These are phyloP conservation scores for Malassezia vespertilionis DNA, from an alignment of 1,284 basidiomycete species.

Conservation along the genomic window DNA sequence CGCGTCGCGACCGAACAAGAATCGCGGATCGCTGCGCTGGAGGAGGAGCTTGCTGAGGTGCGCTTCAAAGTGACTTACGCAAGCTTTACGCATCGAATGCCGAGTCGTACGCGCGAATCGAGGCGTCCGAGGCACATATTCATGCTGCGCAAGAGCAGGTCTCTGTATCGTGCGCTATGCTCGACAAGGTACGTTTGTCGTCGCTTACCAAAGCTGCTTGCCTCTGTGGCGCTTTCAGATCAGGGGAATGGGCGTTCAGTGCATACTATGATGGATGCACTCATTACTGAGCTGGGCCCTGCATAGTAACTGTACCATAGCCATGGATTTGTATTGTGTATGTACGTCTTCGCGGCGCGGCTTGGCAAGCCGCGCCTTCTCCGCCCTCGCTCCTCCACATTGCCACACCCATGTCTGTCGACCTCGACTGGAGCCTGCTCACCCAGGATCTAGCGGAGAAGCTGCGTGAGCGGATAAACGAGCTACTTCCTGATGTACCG, in stretches of 20 bases:
- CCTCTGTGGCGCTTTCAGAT: slow-evolving; percentile 2
- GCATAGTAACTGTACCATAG: slow-evolving; percentile 1
- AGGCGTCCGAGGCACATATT: slow-evolving; percentile 1
- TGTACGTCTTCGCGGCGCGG: background rate
- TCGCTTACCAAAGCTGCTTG: slow-evolving; percentile 3
- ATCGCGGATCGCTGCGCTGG: slow-evolving; percentile 21
- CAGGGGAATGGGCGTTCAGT: slow-evolving; percentile 9
- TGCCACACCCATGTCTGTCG: slow-evolving; percentile 46
- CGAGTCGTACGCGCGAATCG: slow-evolving; percentile 11
- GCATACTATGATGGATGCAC: slow-evolving; percentile 8
- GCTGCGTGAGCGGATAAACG: slow-evolving; percentile 69
- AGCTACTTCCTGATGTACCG: slow-evolving; percentile 59
- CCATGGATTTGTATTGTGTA: background rate
- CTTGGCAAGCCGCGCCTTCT: background rate
- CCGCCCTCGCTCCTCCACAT: background rate
- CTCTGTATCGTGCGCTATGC: background rate
- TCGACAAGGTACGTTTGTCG: slow-evolving; percentile 8
- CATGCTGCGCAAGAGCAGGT: background rate
- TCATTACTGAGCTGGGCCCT: slow-evolving; percentile 11
- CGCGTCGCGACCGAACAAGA: slow-evolving; percentile 28
- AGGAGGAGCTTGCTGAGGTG: slow-evolving; percentile 14
- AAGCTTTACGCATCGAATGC: slow-evolving; percentile 9
- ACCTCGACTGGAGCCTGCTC: slow-evolving; percentile 54
- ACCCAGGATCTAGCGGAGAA: slow-evolving; percentile 61
- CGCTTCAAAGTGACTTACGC: background rate